Evolutionary conservation across 2,329 filamentous ascomycete species (phyloP).

Genomic region (Hypoxylon sp.): DNA sequence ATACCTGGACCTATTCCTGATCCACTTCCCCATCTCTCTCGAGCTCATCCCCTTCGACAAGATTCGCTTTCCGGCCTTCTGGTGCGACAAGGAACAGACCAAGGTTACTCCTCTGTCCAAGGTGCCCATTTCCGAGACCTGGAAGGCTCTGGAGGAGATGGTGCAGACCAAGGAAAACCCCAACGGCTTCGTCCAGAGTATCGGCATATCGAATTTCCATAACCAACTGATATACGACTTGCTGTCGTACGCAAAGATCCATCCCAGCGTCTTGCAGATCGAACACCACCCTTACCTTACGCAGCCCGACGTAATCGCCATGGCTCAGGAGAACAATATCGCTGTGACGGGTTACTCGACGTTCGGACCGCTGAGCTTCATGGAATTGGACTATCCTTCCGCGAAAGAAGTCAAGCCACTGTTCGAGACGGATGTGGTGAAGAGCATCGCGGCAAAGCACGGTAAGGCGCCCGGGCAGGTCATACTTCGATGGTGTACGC

Average conservation of each 20-base stretch:
- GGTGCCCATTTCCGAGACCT: constrained; percentile 81
- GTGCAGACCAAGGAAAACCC: constrained; percentile 63
- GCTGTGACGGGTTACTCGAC: constrained; percentile 70
- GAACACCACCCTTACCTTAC: constrained; percentile 85
- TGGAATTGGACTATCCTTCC: constrained; percentile 41
- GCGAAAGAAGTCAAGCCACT: constrained; percentile 43
- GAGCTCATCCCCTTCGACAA: constrained; percentile 54
- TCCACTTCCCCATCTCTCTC: constrained; percentile 65
- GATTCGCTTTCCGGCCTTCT: constrained; percentile 50
- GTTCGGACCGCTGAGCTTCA: constrained; percentile 62
- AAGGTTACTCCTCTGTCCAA: constrained; percentile 61
- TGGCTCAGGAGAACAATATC: constrained; percentile 64
- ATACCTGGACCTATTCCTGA: constrained; percentile 74
- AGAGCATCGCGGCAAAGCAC: constrained; percentile 61
- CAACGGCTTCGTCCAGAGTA: constrained; percentile 72
- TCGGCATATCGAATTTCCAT: constrained; percentile 87
- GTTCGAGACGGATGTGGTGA: constrained; percentile 53
- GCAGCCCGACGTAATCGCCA: constrained; percentile 61
- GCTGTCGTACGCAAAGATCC: constrained; percentile 77
- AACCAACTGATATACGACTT: constrained; percentile 79
- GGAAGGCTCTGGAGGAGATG: constrained; percentile 79
- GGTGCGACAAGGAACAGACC: constrained; percentile 54
- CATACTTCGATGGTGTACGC: constrained; percentile 71
- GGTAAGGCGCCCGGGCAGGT: constrained; percentile 69
- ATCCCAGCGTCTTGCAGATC: constrained; percentile 80